phyloP scores from a whole-genome alignment of 768 basidiomycete species.

The Phaeotremella skinneri region DNA sequence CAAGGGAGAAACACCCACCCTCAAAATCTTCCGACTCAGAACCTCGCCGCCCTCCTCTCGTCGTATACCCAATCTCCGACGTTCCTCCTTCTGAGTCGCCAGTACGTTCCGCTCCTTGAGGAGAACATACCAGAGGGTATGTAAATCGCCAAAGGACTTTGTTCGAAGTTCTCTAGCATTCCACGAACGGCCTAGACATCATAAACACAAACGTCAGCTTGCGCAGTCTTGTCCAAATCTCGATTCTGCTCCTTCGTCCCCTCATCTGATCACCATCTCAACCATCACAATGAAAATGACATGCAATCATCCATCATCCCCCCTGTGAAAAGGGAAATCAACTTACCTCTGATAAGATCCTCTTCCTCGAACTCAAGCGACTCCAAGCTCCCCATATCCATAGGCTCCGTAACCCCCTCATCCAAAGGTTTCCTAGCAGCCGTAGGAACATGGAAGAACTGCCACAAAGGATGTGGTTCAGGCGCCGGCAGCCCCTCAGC shows the following conservation, averaged over 20 bases:
- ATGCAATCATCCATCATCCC: too few relatives aligned
- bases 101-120: conserved; percentile 85
- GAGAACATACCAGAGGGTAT: conserved; percentile 90
- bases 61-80: conserved; percentile 59
- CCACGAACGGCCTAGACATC: conserved; percentile 79
- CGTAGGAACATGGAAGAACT: conserved; percentile 45
- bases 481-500: not conserved
- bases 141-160: conserved; percentile 89
- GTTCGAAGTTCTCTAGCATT: conserved; percentile 76
- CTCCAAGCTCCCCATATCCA: conserved; percentile 38
- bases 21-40: conserved; percentile 38
- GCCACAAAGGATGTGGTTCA: conserved; percentile 44
- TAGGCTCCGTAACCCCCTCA: conserved; percentile 12
- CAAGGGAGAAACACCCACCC: conserved; percentile 34
- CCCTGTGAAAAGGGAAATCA: not conserved
- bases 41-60: conserved; percentile 41
- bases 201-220: conserved; percentile 1
- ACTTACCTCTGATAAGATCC: conserved; percentile 35
- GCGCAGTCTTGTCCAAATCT: not conserved
- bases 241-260: too few relatives aligned
- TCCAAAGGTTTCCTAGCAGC: conserved; percentile 13
- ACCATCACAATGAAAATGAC: not conserved
- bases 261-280: not conserved
- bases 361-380: conserved; percentile 20
- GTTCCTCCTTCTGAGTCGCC: conserved; percentile 79